Base-by-base conservation (phyloP, 108 stramenopile species). In the Cyclotella distinguenda region DNA sequence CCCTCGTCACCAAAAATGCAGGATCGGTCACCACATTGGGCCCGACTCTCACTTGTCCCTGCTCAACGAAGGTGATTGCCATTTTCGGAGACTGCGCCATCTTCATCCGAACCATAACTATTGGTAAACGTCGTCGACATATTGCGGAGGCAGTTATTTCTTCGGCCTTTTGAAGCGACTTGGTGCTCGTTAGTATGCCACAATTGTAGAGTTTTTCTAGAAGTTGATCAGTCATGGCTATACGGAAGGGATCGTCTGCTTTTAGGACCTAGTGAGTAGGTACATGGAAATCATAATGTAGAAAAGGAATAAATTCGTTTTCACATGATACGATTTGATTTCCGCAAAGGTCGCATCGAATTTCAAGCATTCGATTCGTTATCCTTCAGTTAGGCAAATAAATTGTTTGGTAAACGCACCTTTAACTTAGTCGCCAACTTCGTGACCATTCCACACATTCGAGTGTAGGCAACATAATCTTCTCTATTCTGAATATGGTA, bases 31-130 rank as follows among this genome's bases (percentile, higher is more conserved):
- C 93, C 4, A 96, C 96, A 60, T 96, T 78, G 19, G 98, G 98
- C n/a, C 99, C 99, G 7, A 99, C 97, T 33, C 99, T 88, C 0
- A 99, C 93, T 65, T 99, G 97, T 12, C 99, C 99, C 64, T 96
- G 96, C 61, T 99, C 97, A 6, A 99, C 82, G 58, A 96, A 96
- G 19, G 92, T 94, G 7, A 87, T 67, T 18, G 97, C 99, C 55
- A 93, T 80, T 73, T 82, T 95, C 26, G 97, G 66, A n/a, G 95
- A 95, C 71, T 98, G 89, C 4, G 96, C 91, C 95, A 99, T 97
- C 73, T 97, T 98, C 69, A 97, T 72, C 25, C 97, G 91, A 11
- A 98, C 96, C 96, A 99, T 96, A 18, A 99, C 95, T n/a, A 98
- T 96, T 0, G 99, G 97, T 19, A 99, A 57, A 30, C 99, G 93